Evolutionary conservation across 352 stramenopile species (phyloP), one percentile per base, ranked within the genome.

Genomic region (Pythium chondricola): DNA sequence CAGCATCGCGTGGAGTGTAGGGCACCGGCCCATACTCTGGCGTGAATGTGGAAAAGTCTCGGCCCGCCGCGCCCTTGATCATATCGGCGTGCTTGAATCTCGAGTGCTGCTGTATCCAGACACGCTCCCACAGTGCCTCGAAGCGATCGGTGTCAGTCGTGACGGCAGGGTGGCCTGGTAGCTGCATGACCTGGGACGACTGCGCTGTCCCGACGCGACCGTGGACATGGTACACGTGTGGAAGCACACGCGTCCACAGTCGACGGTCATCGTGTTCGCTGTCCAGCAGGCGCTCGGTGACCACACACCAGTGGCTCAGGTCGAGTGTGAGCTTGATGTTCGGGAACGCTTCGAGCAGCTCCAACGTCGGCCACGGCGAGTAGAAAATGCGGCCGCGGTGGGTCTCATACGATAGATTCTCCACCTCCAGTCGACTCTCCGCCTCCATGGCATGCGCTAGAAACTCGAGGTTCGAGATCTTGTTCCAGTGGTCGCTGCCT

Each of bases 1-100:
- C 43, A 6, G 50, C 46, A 17, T 74, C 51, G 2, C 60, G 55
- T 9, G 68, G 73, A 0, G 73, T 70, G 58, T 88, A 88, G 45
- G 76, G 73, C 16, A 73, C 69, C 0, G 76, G 73, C n/a, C 76
- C 76, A 41, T 88, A 88, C 59, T 88, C 76, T 5, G 76, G 71
- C 22, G 76, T 88, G 58, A 88, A 85, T 24, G 73, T 88, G 29
- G 73, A 58, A 20, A 72, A 60, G 25, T 21, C 36, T 8, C 50
- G 37, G 16, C 43, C 20, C 2, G 48, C 37, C 7, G 45, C 38
- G 17, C 36, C 22, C 24, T 67, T 39, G 1, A 54, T 16, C 3
- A 55, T 56, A 17, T 61, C 35, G 2, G 48, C 43, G 14, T 56
- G 31, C 7, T 45, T 30, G 16, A 49, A 59, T 2, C 45, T 48